Percentiles rank a stretch among this genome's conserved stretches.
Conservation (phyloP, 805 yeast species). For the Zygoascus flipseniorum region DNA sequence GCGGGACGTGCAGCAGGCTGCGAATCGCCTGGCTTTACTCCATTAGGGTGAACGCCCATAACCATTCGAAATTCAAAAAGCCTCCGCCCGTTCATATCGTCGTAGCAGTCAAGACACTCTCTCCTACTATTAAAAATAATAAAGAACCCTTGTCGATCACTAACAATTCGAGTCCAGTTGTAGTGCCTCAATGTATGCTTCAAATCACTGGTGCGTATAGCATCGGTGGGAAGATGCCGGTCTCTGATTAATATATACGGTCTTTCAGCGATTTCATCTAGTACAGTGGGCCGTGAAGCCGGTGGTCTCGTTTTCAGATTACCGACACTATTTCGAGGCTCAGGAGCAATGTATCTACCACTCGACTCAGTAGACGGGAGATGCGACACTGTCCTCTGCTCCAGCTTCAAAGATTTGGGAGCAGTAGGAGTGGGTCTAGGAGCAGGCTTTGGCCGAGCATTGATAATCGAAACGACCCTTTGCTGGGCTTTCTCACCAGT, state of each 20-base stretch:
- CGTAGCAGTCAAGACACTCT: slow-evolving; percentile 54
- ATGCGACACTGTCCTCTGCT: not conserved
- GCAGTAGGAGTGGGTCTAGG: slow-evolving; percentile 5
- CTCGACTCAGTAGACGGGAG: not conserved
- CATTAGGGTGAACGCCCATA: slow-evolving; percentile 42
- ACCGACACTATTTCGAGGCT: not conserved
- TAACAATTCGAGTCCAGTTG: slow-evolving; percentile 56
- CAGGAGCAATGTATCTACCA: slow-evolving; percentile 2
- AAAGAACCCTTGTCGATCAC: slow-evolving; percentile 59
- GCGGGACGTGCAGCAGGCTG: slow-evolving; percentile 1
- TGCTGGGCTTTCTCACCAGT: slow-evolving; percentile 25
- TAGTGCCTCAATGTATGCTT: slow-evolving; percentile 50
- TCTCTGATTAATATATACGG: slow-evolving; percentile 22
- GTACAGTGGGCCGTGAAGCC: not conserved
- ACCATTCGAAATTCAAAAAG: slow-evolving; percentile 40
- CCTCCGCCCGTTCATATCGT: slow-evolving; percentile 49
- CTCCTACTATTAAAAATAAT: slow-evolving; percentile 53
- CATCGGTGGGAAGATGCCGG: slow-evolving; percentile 22
- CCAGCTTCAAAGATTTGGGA: not conserved
- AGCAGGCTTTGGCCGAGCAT: slow-evolving; percentile 2
- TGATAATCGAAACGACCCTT: slow-evolving; percentile 5
- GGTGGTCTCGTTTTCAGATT: not conserved
- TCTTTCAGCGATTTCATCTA: slow-evolving; percentile 11
- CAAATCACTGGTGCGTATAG: slow-evolving; percentile 47
- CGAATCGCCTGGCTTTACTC: slow-evolving; percentile 18